Conservation (phyloP, 2,329 filamentous ascomycete species). For the Ceratocystis papillata region DNA sequence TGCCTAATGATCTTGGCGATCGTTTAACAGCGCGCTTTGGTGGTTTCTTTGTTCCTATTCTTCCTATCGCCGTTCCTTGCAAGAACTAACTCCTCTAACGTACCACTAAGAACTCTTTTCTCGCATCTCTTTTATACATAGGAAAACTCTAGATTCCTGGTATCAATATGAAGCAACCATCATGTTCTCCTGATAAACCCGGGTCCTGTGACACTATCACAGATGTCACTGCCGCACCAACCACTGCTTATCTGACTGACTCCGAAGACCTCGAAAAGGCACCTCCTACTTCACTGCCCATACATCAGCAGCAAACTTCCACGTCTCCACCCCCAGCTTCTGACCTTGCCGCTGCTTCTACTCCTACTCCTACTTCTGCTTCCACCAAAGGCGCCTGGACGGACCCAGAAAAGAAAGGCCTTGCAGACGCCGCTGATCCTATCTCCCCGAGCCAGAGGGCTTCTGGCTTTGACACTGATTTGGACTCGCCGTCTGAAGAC, state of each 20-base stretch:
- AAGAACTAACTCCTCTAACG: neutral
- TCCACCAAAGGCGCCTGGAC: neutral
- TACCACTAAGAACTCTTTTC: neutral
- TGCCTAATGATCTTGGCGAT: neutral
- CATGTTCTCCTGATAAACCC: neutral
- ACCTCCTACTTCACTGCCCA: neutral
- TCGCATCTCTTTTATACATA: neutral
- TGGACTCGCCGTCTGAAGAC: constrained; percentile 22
- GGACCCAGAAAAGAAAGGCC: constrained; percentile 15
- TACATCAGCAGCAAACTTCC: neutral
- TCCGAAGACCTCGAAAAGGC: neutral
- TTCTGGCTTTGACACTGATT: constrained; percentile 10
- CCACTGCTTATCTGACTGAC: neutral
- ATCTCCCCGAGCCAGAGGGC: neutral
- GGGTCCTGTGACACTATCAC: neutral
- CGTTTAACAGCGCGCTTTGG: neutral
- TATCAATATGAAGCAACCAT: neutral
- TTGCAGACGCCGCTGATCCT: neutral
- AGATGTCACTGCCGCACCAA: neutral
- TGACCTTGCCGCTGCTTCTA: neutral
- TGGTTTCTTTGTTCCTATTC: neutral
- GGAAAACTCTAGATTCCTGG: neutral
- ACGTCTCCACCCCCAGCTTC: neutral
- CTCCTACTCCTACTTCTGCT: neutral
- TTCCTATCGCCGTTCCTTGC: neutral